A percentile compares a stretch with the other conserved stretches of the same genome.
Evolutionary conservation across 768 basidiomycete species (phyloP).

Genomic region (Clathrus columnatus): DNA sequence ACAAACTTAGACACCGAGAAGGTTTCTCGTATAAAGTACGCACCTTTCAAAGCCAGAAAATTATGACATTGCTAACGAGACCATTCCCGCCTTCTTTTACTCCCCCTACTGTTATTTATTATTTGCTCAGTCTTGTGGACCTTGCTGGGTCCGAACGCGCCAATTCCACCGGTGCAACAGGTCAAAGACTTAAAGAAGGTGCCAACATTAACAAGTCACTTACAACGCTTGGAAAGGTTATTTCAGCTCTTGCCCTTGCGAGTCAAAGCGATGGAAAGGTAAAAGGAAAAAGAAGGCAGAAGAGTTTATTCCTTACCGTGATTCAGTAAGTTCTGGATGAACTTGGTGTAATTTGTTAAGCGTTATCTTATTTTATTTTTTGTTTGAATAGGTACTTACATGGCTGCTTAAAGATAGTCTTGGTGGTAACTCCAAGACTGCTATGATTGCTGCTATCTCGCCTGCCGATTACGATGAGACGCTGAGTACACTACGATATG

Average conservation of each 20-base stretch:
- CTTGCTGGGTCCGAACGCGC: constrained; percentile 95
- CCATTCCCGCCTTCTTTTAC: neutral
- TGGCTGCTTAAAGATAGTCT: constrained; percentile 98
- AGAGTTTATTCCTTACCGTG: constrained; percentile 94
- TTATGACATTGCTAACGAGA: neutral
- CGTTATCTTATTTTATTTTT: neutral
- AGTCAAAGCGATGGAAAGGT: constrained; percentile 46
- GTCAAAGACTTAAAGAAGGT: constrained; percentile 92
- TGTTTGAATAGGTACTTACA: constrained; percentile 65
- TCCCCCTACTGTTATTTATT: constrained; percentile 1
- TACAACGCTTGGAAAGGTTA: constrained; percentile 96
- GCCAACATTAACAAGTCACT: constrained; percentile 98
- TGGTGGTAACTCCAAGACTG: constrained; percentile 95
- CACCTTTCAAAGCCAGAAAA: neutral
- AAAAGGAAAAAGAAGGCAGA: constrained; percentile 75
- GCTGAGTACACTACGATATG: constrained; percentile 91
- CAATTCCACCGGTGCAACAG: constrained; percentile 96
- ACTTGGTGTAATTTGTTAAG: neutral
- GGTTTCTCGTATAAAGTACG: constrained; percentile 91
- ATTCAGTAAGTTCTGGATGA: constrained; percentile 58
- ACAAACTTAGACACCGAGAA: constrained; percentile 94
- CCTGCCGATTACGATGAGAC: constrained; percentile 99
- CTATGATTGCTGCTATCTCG: constrained; percentile 98
- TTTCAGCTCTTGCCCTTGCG: constrained; percentile 72
- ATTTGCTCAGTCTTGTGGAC: constrained; percentile 69